A percentile compares a stretch with the other conserved stretches of the same genome.
Evolutionary conservation across 2,329 filamentous ascomycete genomes (phyloP).

Genomic region (Helicocarpus griseus): DNA sequence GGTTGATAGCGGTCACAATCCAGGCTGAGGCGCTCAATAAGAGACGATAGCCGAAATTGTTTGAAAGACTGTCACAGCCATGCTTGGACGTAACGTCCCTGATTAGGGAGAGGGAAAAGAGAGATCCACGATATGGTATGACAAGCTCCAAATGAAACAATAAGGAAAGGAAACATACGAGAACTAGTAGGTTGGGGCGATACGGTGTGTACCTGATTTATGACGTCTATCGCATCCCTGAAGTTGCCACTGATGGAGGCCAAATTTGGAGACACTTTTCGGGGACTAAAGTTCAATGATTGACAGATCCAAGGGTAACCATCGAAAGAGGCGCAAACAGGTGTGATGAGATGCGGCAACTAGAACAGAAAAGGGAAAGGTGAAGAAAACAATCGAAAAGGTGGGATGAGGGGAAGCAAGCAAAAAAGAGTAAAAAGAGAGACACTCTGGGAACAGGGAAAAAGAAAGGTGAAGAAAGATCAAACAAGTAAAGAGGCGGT

Average conservation of each 20-base stretch:
- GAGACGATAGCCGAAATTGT: background rate
- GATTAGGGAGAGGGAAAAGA: background rate
- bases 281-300: constrained; percentile 5
- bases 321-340: constrained; percentile 4
- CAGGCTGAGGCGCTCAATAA: constrained; percentile 2
- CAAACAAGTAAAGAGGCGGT: background rate
- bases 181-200: background rate
- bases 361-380: constrained; percentile 1
- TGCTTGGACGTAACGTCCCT: background rate
- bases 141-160: constrained; percentile 4
- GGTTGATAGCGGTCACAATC: background rate
- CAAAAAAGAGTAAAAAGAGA: background rate
- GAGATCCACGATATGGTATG: background rate
- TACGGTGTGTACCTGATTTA: background rate
- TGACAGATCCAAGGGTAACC: constrained; percentile 1
- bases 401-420: background rate
- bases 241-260: background rate
- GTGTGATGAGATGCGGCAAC: background rate
- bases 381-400: too few relatives aligned
- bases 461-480: background rate
- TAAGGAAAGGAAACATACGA: background rate
- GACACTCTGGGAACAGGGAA: background rate
- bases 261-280: constrained; percentile 1
- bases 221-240: background rate
- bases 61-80: background rate